phyloP scores from a whole-genome alignment of 1,284 basidiomycete genomes.

The Cystobasidium slooffiae region DNA sequence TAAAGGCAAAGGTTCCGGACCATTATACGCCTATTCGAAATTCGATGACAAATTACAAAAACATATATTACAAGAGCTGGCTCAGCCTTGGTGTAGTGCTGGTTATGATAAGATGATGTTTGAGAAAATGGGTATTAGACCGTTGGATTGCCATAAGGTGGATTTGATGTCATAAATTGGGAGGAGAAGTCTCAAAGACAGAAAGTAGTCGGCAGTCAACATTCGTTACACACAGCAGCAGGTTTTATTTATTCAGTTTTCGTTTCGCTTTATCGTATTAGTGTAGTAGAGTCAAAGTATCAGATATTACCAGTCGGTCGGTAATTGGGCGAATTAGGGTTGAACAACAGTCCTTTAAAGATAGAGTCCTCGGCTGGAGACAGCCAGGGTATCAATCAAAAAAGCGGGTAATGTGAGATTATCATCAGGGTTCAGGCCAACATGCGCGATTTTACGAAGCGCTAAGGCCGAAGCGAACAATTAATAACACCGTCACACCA shows the following conservation, averaged over 20 bases:
- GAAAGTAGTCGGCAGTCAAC: not conserved
- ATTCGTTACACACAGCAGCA: not conserved
- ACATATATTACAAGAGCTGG: slow-evolving; percentile 17
- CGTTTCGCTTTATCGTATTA: too few relatives aligned
- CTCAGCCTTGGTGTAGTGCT: slow-evolving; percentile 27
- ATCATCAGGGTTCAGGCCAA: too few relatives aligned
- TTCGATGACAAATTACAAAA: slow-evolving; percentile 25
- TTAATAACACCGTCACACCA: too few relatives aligned
- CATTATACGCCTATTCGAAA: slow-evolving; percentile 26
- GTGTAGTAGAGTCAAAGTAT: too few relatives aligned
- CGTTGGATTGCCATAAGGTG: slow-evolving; percentile 20
- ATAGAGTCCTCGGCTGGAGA: too few relatives aligned
- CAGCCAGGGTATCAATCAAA: too few relatives aligned
- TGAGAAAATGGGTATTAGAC: slow-evolving; percentile 20
- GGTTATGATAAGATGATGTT: slow-evolving; percentile 33
- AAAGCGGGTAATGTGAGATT: too few relatives aligned
- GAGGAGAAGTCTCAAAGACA: not conserved
- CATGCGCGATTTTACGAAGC: too few relatives aligned
- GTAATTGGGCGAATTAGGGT: too few relatives aligned
- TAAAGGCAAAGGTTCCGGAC: slow-evolving; percentile 20
- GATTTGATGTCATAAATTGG: not conserved
- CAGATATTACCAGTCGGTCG: too few relatives aligned
- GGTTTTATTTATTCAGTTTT: not conserved
- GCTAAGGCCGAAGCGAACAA: too few relatives aligned
- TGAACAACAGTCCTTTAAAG: too few relatives aligned